Percentiles rank a stretch among this genome's conserved stretches.
Evolutionary conservation across 768 basidiomycete species (phyloP).

Genomic region (Lactifluus pinguis): DNA sequence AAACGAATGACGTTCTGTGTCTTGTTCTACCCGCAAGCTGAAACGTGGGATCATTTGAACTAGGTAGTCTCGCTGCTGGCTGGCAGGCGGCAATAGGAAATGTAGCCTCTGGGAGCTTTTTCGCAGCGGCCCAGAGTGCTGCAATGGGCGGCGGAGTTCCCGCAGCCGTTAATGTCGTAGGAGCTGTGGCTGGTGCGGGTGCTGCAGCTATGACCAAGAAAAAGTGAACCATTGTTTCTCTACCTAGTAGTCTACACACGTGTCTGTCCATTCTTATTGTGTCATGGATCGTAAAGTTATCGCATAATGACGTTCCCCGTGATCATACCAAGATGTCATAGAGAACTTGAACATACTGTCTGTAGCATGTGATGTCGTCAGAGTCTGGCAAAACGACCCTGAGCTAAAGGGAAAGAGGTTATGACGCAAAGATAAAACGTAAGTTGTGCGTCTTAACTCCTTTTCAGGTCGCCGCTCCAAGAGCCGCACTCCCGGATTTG

Average conservation of each 20-base stretch:
- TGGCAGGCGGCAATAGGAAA: neutral
- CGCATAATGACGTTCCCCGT: neutral
- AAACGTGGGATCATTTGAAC: neutral
- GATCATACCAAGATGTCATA: neutral
- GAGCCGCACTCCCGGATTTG: no score
- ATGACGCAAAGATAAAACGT: no score
- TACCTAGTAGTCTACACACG: no score
- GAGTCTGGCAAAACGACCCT: neutral
- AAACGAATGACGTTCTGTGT: neutral
- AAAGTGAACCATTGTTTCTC: neutral
- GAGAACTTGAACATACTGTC: neutral
- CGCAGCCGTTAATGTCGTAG: neutral
- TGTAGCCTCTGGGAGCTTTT: neutral
- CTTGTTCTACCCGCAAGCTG: neutral
- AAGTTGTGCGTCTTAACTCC: no score
- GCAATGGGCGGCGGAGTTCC: neutral
- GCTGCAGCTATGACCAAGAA: neutral
- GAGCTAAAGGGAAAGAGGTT: no score
- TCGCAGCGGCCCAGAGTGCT: constrained; percentile 1
- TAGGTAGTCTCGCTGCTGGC: neutral
- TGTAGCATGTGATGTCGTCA: neutral
- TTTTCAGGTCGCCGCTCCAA: no score
- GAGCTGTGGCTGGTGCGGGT: neutral
- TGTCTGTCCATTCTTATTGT: neutral
- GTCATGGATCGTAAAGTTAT: neutral